phyloP scores from a whole-genome alignment of 148 eudicot genomes.

The Drosera capensis region DNA sequence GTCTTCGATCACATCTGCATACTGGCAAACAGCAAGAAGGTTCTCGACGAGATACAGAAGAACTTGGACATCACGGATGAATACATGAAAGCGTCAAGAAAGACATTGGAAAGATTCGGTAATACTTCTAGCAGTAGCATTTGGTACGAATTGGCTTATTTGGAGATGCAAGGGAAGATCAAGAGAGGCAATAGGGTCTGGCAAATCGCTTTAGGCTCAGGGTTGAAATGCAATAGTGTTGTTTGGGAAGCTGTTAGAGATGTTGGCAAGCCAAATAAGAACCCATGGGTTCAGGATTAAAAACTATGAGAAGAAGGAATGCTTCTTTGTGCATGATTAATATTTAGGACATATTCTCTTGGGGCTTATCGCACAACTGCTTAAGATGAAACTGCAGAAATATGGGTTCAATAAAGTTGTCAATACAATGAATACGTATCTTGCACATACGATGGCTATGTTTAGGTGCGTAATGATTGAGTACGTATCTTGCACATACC shows the following conservation, averaged over 20 bases:
- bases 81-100: conserved; percentile 63
- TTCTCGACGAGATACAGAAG: conserved; percentile 44
- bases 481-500: too few relatives aligned
- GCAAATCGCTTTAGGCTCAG: conserved; percentile 69
- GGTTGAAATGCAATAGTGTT: conserved; percentile 62
- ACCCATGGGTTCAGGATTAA: conserved; percentile 26
- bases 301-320: too few relatives aligned
- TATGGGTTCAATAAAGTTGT: too few relatives aligned
- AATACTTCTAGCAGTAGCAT: conserved; percentile 81
- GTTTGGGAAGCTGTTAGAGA: conserved; percentile 54
- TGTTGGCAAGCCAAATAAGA: conserved; percentile 21
- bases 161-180: conserved; percentile 35
- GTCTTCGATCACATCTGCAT: conserved; percentile 73
- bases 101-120: conserved; percentile 61
- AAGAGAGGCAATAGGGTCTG: conserved; percentile 48
- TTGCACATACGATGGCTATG: too few relatives aligned
- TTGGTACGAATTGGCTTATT: conserved; percentile 70
- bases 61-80: conserved; percentile 50
- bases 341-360: too few relatives aligned
- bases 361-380: too few relatives aligned
- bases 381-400: too few relatives aligned
- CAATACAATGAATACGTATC: too few relatives aligned
- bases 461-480: too few relatives aligned
- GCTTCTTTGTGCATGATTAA: too few relatives aligned
- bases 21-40: conserved; percentile 49